Percentiles rank a stretch among this genome's conserved stretches.
Evolutionary conservation across 225 moss, liverwort and hornwort genomes (phyloP).

Genomic region (Physcomitrellopsis africana): DNA sequence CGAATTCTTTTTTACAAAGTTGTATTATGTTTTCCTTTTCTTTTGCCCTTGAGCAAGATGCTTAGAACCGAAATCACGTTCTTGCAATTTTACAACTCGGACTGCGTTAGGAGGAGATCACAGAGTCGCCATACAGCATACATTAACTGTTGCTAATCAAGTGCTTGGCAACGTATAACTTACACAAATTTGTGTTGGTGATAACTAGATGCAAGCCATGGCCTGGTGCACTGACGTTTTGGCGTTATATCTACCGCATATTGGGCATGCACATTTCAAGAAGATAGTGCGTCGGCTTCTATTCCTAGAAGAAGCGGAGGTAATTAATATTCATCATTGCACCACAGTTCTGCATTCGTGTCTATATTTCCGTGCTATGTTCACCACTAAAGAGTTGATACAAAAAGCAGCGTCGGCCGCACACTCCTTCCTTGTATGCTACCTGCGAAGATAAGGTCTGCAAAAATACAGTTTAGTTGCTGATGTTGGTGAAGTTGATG

Average conservation of each 20-base stretch:
- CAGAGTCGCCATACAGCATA: conserved; percentile 1
- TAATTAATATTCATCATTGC: conserved; percentile 33
- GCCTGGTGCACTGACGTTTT: conserved; percentile 99
- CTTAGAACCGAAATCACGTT: conserved; percentile 9
- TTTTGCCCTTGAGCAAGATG: conserved; percentile 5
- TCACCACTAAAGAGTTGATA: conserved; percentile 7
- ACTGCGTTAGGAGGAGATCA: conserved; percentile 19
- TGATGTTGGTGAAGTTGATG: conserved; percentile 24
- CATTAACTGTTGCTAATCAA: conserved; percentile 16
- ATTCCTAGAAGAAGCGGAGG: conserved; percentile 87
- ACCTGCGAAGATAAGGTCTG: conserved; percentile 14
- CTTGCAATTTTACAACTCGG: conserved; percentile 8
- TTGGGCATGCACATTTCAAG: conserved; percentile 73
- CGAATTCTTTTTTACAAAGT: conserved; percentile 17
- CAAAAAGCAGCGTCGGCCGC: conserved; percentile 13
- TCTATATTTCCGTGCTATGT: conserved; percentile 19
- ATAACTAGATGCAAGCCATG: conserved; percentile 86
- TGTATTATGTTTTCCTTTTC: conserved; percentile 17
- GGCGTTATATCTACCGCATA: conserved; percentile 84
- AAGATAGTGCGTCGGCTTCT: conserved; percentile 87
- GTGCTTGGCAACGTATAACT: conserved; percentile 18
- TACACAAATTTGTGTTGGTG: conserved; percentile 31
- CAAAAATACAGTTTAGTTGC: conserved; percentile 22
- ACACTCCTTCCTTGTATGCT: conserved; percentile 22
- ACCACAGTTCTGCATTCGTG: conserved; percentile 8